Percentiles rank a stretch among this genome's conserved stretches.
Conservation (phyloP, 306 rosid genomes). For the Spatholobus suberectus region DNA sequence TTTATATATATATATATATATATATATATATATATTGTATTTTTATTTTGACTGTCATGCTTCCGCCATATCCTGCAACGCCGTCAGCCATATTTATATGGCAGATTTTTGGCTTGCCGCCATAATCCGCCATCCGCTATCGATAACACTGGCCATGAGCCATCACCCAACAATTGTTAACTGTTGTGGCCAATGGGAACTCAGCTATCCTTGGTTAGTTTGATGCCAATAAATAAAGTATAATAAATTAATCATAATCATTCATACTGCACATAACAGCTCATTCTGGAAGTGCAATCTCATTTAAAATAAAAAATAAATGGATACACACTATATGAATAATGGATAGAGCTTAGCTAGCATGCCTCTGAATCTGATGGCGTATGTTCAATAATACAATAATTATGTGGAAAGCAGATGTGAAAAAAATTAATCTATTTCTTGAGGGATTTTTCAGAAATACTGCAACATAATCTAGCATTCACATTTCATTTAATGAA, state of each 20-base stretch:
- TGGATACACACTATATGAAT: neutral
- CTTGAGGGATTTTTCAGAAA: constrained; percentile 21
- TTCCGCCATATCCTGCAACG: too few species aligned
- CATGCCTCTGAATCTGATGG: neutral
- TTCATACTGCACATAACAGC: neutral
- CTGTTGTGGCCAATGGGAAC: neutral
- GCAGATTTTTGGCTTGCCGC: too few species aligned
- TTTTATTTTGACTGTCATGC: too few species aligned
- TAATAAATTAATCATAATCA: neutral
- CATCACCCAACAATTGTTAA: constrained; percentile 4
- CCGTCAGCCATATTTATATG: too few species aligned
- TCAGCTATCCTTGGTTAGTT: neutral
- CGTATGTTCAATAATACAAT: neutral
- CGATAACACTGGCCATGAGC: too few species aligned
- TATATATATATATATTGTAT: too few species aligned
- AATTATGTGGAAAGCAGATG: constrained; percentile 1
- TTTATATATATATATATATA: too few species aligned
- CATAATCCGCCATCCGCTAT: too few species aligned
- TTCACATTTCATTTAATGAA: constrained; percentile 15
- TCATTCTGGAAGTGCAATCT: neutral
- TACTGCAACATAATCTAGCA: constrained; percentile 4
- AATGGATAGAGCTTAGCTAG: neutral
- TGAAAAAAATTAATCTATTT: neutral
- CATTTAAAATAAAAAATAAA: neutral
- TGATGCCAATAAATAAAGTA: constrained; percentile 8